Evolutionary conservation across 1,284 basidiomycete species (phyloP), one percentile per base, ranked within the genome.

Genomic region (Sporisorium exsertum): DNA sequence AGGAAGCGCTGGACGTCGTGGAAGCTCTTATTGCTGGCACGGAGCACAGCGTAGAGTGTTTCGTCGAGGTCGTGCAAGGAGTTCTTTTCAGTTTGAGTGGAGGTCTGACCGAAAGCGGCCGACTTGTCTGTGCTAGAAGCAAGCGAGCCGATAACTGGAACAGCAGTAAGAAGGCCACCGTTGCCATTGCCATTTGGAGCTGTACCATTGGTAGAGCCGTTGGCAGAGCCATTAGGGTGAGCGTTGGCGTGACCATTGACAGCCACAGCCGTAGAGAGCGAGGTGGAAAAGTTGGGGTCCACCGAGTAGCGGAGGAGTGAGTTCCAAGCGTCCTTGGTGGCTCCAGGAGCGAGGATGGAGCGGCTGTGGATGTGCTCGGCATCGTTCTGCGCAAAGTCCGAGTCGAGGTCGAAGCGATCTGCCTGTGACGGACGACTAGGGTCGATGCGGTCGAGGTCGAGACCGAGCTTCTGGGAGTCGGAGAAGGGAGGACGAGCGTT

Each of bases 321-420:
- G 50, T 89, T 85, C 93, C 93, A 94, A 3, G 93, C 92, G 72
- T 89, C 66, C 53, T 59, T 62, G 45, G 72, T 64, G 89, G 83
- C 93, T 93, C n/a, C 47, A 9, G 61, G 56, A 27, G 64, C 62
- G 9, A 68, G 51, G 16, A 65, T 53, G 50, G 68, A 58, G 33
- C 73, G 64, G 47, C 55, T 61, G 45, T 62, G 58, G 37, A 43
- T 27, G 53, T 71, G 69, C 22, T 62, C 37, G 26, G 43, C 22
- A 45, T 59, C 58, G 29, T 47, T 10, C 16, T 35, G 13, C 50
- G 35, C n/a, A 37, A 24, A 18, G 15, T 62, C 75, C 20, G 71
- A 59, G 56, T 68, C 70, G 56, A 75, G 64, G 42, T 80, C 78
- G 69, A 80, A 80, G 42, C 69, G 64, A 43, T 80, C 78, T 2